phyloP scores from a whole-genome alignment of 306 rosid genomes.

The Cucumis hystrix region DNA sequence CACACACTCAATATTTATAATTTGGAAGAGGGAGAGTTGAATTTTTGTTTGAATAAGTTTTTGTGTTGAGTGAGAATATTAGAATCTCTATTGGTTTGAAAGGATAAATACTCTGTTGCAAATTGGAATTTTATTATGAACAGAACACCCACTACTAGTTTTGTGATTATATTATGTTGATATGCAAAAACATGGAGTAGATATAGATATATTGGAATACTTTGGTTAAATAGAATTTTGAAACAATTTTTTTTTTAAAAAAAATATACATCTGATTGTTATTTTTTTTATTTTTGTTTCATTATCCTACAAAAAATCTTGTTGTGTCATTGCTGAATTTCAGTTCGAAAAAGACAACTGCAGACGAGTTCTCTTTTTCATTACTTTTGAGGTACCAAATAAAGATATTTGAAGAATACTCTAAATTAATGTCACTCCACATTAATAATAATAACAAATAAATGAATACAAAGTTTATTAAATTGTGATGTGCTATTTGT shows the following conservation, averaged over 20 bases:
- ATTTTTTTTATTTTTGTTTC: too few relatives aligned
- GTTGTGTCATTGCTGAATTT: too few relatives aligned
- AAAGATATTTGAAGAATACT: too few relatives aligned
- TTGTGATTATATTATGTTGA: neutral
- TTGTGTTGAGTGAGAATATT: neutral
- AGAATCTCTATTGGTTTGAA: neutral
- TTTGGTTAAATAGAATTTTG: neutral
- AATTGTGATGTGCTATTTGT: too few relatives aligned
- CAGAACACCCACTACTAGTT: neutral
- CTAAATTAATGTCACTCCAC: too few relatives aligned
- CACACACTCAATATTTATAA: neutral
- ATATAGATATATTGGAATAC: neutral
- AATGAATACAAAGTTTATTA: too few relatives aligned
- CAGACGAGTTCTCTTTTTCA: too few relatives aligned
- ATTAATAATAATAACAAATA: too few relatives aligned
- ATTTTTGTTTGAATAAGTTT: neutral
- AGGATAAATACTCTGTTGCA: neutral
- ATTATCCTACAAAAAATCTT: too few relatives aligned
- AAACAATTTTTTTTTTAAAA: neutral
- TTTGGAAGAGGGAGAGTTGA: neutral
- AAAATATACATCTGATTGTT: too few relatives aligned
- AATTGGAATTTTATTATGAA: neutral
- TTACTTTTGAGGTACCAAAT: too few relatives aligned
- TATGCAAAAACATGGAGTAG: neutral
- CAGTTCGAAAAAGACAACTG: too few relatives aligned